phyloP scores from a whole-genome alignment of 495 filamentous ascomycete species.

The Xeromyces bisporus region DNA sequence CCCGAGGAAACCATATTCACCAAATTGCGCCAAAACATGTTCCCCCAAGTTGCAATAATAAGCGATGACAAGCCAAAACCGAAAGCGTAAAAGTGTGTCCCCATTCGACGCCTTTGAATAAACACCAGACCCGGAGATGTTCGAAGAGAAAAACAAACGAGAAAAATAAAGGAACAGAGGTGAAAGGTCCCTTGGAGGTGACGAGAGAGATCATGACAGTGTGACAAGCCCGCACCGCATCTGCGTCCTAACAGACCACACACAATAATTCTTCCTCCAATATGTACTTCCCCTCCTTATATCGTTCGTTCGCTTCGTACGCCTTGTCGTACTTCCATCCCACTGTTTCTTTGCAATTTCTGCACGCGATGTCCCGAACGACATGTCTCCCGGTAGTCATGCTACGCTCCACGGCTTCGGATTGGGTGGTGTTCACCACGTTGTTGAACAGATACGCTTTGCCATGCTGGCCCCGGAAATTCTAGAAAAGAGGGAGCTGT shows the following conservation, averaged over 20 bases:
- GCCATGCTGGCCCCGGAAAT: slow-evolving; percentile 95
- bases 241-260: slow-evolving; percentile 38
- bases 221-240: neutral
- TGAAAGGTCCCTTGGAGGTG: neutral
- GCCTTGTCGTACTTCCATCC: slow-evolving; percentile 99
- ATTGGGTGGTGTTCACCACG: slow-evolving; percentile 75
- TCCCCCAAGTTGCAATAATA: slow-evolving; percentile 14
- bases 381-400: slow-evolving; percentile 98
- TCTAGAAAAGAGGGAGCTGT: slow-evolving; percentile 35
- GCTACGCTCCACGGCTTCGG: slow-evolving; percentile 75
- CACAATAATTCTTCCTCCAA: slow-evolving; percentile 85
- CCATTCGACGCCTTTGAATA: slow-evolving; percentile 17
- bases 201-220: no score
- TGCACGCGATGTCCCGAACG: slow-evolving; percentile 80
- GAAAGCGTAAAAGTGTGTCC: slow-evolving; percentile 41
- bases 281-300: slow-evolving; percentile 98
- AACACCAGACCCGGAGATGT: slow-evolving; percentile 8
- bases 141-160: slow-evolving; percentile 1
- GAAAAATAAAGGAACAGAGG: slow-evolving; percentile 1
- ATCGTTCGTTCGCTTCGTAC: slow-evolving; percentile 80
- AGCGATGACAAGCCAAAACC: slow-evolving; percentile 31
- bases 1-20: neutral
- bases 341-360: slow-evolving; percentile 77
- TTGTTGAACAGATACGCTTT: slow-evolving; percentile 93
- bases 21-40: neutral